Percentiles rank a stretch among this genome's conserved stretches.
Evolutionary conservation across 1,284 basidiomycete species (phyloP).

Genomic region (Sporisorium sorghi): DNA sequence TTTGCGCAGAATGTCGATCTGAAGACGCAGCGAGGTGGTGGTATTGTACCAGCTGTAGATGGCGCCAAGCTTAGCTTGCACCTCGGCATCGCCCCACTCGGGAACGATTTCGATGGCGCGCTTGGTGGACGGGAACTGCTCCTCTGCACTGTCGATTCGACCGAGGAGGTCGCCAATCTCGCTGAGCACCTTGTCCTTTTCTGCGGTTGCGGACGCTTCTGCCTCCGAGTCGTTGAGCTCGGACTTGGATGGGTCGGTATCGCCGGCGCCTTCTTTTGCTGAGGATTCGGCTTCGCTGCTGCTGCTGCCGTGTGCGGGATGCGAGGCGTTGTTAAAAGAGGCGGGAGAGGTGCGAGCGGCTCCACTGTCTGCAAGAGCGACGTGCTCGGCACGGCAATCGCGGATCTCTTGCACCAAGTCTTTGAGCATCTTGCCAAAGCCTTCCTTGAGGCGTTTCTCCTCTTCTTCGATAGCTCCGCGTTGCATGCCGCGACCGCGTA

Average conservation of each 20-base stretch:
- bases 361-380: slow-evolving; percentile 59
- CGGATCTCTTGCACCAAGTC: slow-evolving; percentile 84
- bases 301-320: neutral
- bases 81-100: slow-evolving; percentile 54
- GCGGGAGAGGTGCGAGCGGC: slow-evolving; percentile 3
- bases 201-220: slow-evolving; percentile 12
- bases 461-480: slow-evolving; percentile 82
- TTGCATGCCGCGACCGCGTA: slow-evolving; percentile 74
- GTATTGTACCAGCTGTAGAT: slow-evolving; percentile 68
- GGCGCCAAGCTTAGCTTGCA: slow-evolving; percentile 62
- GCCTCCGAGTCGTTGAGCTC: slow-evolving; percentile 14
- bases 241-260: slow-evolving; percentile 17
- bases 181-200: slow-evolving; percentile 43
- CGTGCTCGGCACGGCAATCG: slow-evolving; percentile 75
- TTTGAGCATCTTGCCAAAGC: slow-evolving; percentile 82
- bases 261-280: slow-evolving; percentile 4
- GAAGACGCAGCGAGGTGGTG: slow-evolving; percentile 56
- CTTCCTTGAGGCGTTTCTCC: slow-evolving; percentile 82
- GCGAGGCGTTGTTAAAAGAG: slow-evolving; percentile 69
- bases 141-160: slow-evolving; percentile 62
- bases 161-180: slow-evolving; percentile 57
- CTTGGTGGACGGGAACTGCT: slow-evolving; percentile 63
- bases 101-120: slow-evolving; percentile 60
- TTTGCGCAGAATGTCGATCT: slow-evolving; percentile 61
- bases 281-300: slow-evolving; percentile 11